Base-by-base conservation (phyloP, 805 yeast genomes). In the Debaryomyces maramus region DNA sequence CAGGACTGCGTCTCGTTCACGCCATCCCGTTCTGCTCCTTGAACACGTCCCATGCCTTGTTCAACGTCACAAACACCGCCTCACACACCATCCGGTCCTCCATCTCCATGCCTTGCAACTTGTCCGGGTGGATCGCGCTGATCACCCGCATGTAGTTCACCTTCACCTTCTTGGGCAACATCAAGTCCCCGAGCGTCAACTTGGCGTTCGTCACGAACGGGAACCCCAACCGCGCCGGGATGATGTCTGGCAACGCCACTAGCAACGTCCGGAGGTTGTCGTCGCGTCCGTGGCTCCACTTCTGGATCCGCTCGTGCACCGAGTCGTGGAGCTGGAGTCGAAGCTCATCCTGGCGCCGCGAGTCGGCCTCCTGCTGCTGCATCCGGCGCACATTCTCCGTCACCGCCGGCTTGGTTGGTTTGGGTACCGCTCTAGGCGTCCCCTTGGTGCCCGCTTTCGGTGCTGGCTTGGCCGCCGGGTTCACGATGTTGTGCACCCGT, bases 41-140 rank as follows among this genome's bases (percentile, higher is more conserved):
- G 60, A 88, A 89, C 15, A 60, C 64, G 50, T 88, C 97, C 98
- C 99, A 93, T 2, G 97, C 89, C 50, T 80, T 77, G 60, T 89
- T 91, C 45, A 93, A 67, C 0, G 81, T 73, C 28, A 89, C 85
- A 56, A 93, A 93, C 0, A 91, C 91, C 17, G 80, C 81, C 51
- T 90, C 91, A 11, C 97, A 93, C 33, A 91, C 72, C 83, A 91
- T 77, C 56, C 84, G 83, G 41, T 79, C 78, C 52, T 88, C 95
- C 5, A 81, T 67, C 6, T 81, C 67, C 2, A 83, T 78, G 16
- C 63, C 61, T 5, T 80, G 69, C 17, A 90, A 67, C 60, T 93
- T 93, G 61, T 93, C 99, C 0, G 93, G 93, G 53, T 85, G 93
- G 5, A 87, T 83, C 40, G 78, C 71, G 36, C 88, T 78, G 34